phyloP scores from a whole-genome alignment of 306 rosid genomes.

The Hippophae rhamnoides region DNA sequence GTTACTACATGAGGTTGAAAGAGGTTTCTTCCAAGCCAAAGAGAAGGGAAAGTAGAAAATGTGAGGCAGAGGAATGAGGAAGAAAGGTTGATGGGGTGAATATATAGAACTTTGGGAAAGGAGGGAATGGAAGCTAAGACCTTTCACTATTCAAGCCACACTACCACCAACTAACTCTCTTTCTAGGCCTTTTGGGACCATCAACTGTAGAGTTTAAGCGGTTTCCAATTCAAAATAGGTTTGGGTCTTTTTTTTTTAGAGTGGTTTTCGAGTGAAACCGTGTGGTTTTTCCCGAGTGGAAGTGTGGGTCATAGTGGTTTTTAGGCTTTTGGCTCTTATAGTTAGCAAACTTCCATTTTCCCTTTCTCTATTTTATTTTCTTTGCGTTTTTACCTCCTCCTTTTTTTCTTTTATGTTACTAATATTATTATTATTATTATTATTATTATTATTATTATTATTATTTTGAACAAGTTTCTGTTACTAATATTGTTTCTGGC shows the following conservation, averaged over 20 bases:
- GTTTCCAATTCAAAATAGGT: too few species aligned
- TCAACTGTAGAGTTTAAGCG: slow-evolving; percentile 16
- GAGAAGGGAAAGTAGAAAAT: too few species aligned
- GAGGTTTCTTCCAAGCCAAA: slow-evolving; percentile 5
- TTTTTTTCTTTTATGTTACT: neutral
- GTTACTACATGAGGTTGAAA: slow-evolving; percentile 29
- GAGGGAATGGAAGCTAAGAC: slow-evolving; percentile 1
- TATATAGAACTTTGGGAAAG: slow-evolving; percentile 40
- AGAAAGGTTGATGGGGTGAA: slow-evolving; percentile 14
- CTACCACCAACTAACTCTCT: slow-evolving; percentile 24
- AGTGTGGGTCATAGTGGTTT: slow-evolving; percentile 41
- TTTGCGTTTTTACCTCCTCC: neutral
- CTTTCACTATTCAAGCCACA: slow-evolving; percentile 13
- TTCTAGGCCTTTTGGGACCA: slow-evolving; percentile 29
- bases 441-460: too few species aligned
- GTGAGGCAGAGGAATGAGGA: slow-evolving; percentile 24
- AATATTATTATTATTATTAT: too few species aligned
- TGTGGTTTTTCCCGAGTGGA: slow-evolving; percentile 49
- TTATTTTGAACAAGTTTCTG: neutral
- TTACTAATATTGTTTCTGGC: too few species aligned
- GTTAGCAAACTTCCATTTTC: slow-evolving; percentile 25
- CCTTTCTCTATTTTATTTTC: slow-evolving; percentile 51
- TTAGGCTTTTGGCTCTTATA: slow-evolving; percentile 15
- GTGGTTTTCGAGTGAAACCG: slow-evolving; percentile 36
- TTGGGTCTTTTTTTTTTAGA: neutral